phyloP scores from a whole-genome alignment of 2,329 filamentous ascomycete species.

The Kalmusia sp. region DNA sequence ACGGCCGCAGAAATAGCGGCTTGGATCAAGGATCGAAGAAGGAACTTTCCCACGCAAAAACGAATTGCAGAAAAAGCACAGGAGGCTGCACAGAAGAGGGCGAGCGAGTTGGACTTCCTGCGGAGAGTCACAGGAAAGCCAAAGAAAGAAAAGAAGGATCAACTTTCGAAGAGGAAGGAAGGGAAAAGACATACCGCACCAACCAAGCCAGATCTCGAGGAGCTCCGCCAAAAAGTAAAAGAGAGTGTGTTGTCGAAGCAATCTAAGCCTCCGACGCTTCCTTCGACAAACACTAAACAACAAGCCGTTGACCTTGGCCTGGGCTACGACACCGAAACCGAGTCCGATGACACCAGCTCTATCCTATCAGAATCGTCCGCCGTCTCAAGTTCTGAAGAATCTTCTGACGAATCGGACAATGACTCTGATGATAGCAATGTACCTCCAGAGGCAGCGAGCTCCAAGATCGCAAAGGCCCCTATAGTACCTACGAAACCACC shows the following conservation, averaged over 20 bases:
- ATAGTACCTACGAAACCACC: constrained; percentile 25
- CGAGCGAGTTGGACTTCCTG: constrained; percentile 50
- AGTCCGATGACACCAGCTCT: constrained; percentile 23
- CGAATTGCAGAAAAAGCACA: constrained; percentile 70
- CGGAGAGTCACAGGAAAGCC: constrained; percentile 31
- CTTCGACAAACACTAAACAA: constrained; percentile 1
- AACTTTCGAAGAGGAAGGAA: constrained; percentile 5
- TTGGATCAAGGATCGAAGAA: constrained; percentile 82
- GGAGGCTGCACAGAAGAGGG: constrained; percentile 37
- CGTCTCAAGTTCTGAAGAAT: constrained; percentile 41
- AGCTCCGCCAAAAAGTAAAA: constrained; percentile 41
- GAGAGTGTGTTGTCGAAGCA: constrained; percentile 40
- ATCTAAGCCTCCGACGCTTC: neutral
- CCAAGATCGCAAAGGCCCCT: constrained; percentile 35
- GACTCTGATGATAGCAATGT: constrained; percentile 40
- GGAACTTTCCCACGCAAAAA: constrained; percentile 79
- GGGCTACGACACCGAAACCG: constrained; percentile 36
- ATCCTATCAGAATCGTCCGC: constrained; percentile 30
- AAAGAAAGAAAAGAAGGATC: constrained; percentile 18
- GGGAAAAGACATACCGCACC: constrained; percentile 6
- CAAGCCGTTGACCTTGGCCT: constrained; percentile 32
- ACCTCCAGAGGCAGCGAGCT: constrained; percentile 48
- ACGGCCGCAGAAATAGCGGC: constrained; percentile 72
- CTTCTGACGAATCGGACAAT: constrained; percentile 26
- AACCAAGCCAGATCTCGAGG: constrained; percentile 34